These are phyloP conservation scores for Mucor irregularis DNA, from an alignment of 371 early-diverging fungal genomes.

Conservation along the genomic window DNA sequence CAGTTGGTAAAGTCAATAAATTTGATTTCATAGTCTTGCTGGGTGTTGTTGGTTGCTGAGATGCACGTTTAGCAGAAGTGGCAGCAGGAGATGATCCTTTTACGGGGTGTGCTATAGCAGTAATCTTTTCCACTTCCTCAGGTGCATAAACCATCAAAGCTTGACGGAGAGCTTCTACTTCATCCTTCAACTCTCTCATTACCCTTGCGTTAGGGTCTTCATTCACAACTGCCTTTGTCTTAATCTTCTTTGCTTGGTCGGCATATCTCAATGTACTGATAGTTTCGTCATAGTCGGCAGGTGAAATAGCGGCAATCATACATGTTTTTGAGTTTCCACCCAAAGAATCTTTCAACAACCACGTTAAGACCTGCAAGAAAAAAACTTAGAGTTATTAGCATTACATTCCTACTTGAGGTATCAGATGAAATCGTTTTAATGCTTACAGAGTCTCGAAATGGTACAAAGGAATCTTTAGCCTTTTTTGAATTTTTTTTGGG, in stretches of 20 bases:
- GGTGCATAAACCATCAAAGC: conserved; percentile 63
- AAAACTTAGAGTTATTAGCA: too few species aligned
- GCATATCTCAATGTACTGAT: conserved; percentile 93
- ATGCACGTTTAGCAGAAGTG: not conserved
- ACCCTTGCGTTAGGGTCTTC: conserved; percentile 79
- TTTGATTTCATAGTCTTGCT: not conserved
- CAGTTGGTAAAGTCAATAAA: not conserved
- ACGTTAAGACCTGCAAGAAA: conserved; percentile 80
- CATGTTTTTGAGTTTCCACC: conserved; percentile 91
- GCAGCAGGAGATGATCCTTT: not conserved
- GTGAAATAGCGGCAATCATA: conserved; percentile 86
- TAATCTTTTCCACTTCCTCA: conserved; percentile 38
- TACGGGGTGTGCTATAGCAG: conserved; percentile 21
- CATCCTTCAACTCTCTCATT: conserved; percentile 82
- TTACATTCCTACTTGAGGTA: too few species aligned
- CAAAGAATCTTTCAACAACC: conserved; percentile 89
- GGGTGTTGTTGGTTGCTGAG: not conserved
- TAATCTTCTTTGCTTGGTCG: conserved; percentile 86
- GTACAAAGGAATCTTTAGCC: conserved; percentile 57
- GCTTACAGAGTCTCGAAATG: conserved; percentile 81
- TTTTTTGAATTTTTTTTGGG: conserved; percentile 48
- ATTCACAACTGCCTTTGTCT: conserved; percentile 87
- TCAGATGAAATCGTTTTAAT: too few species aligned
- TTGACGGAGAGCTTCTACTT: conserved; percentile 66
- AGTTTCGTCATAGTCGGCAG: conserved; percentile 81